Conservation (phyloP, 176 grass and related monocot genomes). For the Phoenix roebelenii region DNA sequence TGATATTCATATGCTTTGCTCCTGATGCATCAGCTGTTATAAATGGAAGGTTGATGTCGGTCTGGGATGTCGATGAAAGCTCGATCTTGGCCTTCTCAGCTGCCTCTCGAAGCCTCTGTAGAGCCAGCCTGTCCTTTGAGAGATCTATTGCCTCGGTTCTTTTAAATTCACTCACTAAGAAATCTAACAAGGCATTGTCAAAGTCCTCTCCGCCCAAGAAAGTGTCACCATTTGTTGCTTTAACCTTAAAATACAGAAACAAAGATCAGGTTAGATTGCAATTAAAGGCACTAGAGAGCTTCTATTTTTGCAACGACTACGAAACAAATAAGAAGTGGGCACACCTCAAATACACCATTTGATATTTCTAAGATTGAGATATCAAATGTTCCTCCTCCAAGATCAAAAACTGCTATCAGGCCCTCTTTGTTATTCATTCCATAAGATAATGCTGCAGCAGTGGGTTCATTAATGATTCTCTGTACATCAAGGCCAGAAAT, state of each 20-base stretch:
- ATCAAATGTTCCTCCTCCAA: constrained; percentile 41
- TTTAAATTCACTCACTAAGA: constrained; percentile 29
- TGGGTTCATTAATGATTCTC: constrained; percentile 41
- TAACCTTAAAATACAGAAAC: constrained; percentile 22
- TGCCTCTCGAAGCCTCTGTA: constrained; percentile 41
- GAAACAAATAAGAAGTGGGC: not conserved
- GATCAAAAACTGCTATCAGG: constrained; percentile 33
- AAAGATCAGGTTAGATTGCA: not conserved
- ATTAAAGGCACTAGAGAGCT: no score
- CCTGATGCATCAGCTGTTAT: constrained; percentile 38
- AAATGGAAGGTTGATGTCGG: constrained; percentile 36
- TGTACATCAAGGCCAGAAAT: constrained; percentile 38
- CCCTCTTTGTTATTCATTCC: constrained; percentile 41
- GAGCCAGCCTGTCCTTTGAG: constrained; percentile 33
- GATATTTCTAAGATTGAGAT: constrained; percentile 38
- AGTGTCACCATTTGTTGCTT: constrained; percentile 40
- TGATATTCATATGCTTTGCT: constrained; percentile 41
- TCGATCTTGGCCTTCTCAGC: constrained; percentile 46
- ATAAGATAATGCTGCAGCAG: constrained; percentile 39
- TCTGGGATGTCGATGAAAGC: constrained; percentile 37
- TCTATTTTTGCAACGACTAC: not conserved
- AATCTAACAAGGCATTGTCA: constrained; percentile 33
- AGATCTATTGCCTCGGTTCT: constrained; percentile 32
- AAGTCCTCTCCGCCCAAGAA: constrained; percentile 38
- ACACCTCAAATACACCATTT: constrained; percentile 36